Conservation (phyloP, 2,329 filamentous ascomycete species). For the Diplocarpon mali region DNA sequence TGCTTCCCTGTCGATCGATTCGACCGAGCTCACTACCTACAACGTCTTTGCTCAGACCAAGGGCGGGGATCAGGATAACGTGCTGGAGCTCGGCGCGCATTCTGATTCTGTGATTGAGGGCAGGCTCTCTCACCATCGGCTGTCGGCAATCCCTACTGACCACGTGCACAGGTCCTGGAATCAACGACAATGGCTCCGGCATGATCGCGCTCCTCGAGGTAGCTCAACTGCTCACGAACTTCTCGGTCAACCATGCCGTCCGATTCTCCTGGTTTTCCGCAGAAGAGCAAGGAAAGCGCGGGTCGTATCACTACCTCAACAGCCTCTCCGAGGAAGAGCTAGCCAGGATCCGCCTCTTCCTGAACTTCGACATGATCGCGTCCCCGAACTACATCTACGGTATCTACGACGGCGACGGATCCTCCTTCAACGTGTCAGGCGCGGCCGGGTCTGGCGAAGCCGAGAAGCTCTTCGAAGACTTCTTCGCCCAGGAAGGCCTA, state of each 20-base stretch:
- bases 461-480: conserved; percentile 4
- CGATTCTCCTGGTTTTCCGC: conserved; percentile 56
- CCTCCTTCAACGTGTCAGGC: conserved; percentile 34
- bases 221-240: conserved; percentile 44
- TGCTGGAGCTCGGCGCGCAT: conserved; percentile 29
- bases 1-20: no score
- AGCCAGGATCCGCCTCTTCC: conserved; percentile 48
- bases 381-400: conserved; percentile 53
- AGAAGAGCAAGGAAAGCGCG: conserved; percentile 52
- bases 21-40: no score
- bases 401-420: conserved; percentile 44
- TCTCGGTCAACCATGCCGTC: conserved; percentile 49
- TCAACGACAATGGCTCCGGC: conserved; percentile 29
- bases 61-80: conserved; percentile 47
- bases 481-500: neutral
- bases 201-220: conserved; percentile 43
- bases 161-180: conserved; percentile 38
- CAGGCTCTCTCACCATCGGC: conserved; percentile 50
- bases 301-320: conserved; percentile 48
- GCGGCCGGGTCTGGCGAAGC: conserved; percentile 31
- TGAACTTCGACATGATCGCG: conserved; percentile 60
- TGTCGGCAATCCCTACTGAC: conserved; percentile 33
- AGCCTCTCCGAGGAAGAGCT: conserved; percentile 43
- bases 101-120: conserved; percentile 30
- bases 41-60: conserved; percentile 53